A percentile compares a stretch with the other conserved stretches of the same genome.
These are phyloP conservation scores for Raphanus hybrid DNA, from an alignment of 441 rosid genomes.

Conservation along the genomic window DNA sequence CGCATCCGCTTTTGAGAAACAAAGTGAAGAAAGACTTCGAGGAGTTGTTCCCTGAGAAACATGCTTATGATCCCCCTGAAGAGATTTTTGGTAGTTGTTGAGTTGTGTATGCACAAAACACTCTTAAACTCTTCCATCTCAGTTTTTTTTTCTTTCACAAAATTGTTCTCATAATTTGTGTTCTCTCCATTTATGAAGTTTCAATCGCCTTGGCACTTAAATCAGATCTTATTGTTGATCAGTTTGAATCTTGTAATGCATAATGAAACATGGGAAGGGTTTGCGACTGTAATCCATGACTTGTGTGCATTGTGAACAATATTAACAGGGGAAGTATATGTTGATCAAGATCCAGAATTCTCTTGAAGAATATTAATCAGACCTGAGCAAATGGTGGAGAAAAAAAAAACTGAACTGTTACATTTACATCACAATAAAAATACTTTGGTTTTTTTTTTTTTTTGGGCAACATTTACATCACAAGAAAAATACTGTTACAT, in stretches of 20 bases:
- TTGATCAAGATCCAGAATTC: constrained; percentile 10
- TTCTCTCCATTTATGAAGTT: too few species aligned
- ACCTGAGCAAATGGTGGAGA: not conserved
- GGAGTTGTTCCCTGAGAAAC: constrained; percentile 92
- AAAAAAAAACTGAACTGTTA: not conserved
- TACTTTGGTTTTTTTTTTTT: not conserved
- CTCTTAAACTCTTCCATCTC: constrained; percentile 1
- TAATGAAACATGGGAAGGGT: not conserved
- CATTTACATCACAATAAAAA: not conserved
- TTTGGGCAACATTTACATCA: not conserved
- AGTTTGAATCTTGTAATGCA: constrained; percentile 13
- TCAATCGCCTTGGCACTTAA: not conserved
- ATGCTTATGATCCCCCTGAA: constrained; percentile 93
- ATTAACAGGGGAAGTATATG: not conserved
- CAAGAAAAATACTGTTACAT: not conserved
- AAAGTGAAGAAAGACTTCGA: constrained; percentile 94
- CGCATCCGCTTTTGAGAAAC: constrained; percentile 90
- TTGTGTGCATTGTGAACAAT: constrained; percentile 6
- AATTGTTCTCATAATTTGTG: not conserved
- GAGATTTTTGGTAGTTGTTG: constrained; percentile 83
- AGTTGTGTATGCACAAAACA: constrained; percentile 40
- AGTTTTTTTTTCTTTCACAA: constrained; percentile 12
- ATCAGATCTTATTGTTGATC: not conserved
- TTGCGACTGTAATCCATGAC: not conserved
- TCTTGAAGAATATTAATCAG: not conserved